A percentile compares a stretch with the other conserved stretches of the same genome.
Evolutionary conservation across 768 basidiomycete genomes (phyloP).

Genomic region (Auricularia sp.): DNA sequence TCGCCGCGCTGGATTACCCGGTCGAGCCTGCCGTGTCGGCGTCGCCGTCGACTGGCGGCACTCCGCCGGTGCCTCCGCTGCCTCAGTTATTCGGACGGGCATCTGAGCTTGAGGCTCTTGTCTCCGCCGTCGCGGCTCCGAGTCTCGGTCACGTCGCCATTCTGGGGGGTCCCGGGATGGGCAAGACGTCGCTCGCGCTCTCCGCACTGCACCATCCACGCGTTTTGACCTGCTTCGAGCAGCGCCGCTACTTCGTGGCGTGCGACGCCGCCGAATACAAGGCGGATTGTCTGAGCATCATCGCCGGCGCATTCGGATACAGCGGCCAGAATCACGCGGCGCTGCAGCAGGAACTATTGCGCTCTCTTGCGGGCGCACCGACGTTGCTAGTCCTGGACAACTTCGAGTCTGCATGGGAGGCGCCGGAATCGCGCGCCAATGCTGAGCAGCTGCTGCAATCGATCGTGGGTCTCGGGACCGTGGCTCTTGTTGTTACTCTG

Average conservation of each 20-base stretch:
- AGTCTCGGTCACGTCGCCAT: slow-evolving; percentile 7
- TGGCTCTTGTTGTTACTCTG: background rate
- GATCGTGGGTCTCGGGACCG: background rate
- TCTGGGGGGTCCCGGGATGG: slow-evolving; percentile 27
- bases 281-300: background rate
- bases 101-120: background rate
- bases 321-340: too few relatives aligned
- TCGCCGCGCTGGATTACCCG: too few relatives aligned
- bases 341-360: too few relatives aligned
- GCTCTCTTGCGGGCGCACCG: slow-evolving; percentile 10
- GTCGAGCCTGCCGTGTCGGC: too few relatives aligned
- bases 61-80: too few relatives aligned
- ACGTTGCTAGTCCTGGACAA: background rate
- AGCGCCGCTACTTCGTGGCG: slow-evolving; percentile 22
- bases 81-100: background rate
- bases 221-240: slow-evolving; percentile 16
- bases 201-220: slow-evolving; percentile 20
- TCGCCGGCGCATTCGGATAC: background rate
- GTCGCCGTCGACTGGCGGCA: too few relatives aligned
- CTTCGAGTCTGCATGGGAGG: background rate
- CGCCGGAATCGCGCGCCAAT: background rate
- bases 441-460: background rate
- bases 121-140: background rate
- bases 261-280: slow-evolving; percentile 16
- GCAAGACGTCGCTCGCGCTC: slow-evolving; percentile 30